Base-by-base conservation (phyloP, 2,329 filamentous ascomycete genomes). In the Davidsoniella neocaledoniae region DNA sequence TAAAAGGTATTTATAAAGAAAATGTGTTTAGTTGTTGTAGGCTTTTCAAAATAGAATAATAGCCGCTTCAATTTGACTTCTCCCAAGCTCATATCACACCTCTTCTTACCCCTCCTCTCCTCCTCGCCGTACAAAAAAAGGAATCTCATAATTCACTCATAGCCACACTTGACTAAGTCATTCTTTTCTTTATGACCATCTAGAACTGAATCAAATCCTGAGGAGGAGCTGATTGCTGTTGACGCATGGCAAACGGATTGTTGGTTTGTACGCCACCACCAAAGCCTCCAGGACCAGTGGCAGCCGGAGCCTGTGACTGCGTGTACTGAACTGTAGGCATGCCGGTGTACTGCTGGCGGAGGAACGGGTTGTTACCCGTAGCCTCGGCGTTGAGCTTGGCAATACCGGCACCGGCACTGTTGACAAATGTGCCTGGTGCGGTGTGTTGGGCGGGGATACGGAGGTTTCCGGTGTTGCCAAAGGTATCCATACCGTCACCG, bases 401-500 rank as follows among this genome's bases (percentile, higher is more conserved):
- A 51, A 85, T 67, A n/a, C 86, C 85, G 37, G 82, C 72, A 46
- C 91, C 91, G 5, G 91, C 87, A 53, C 86, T 94, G 67, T 98
- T 98, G 67, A 98, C 82, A 63, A 96, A 98, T 0, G 85, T 93
- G 23, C 90, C 91, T 0, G 91, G 91, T 1, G 91, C 87, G 0
- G 91, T 98, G 64, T 98, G 91, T 62, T 98, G 91, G 2, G 91
- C 81, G 1, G 91, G 91, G 55, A 98, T 94, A 64, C 91, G 87
- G 43, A 94, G 73, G 56, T 96, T 86, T 57, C 91, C 91, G n/a
- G 86, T 86, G 63, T 98, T 98, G 56, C 91, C 91, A 62, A 93
- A 98, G 0, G 91, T 98, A 62, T 98, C 91, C 70, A 93, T 84
- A 21, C 91, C 91, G 51, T 98, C 91, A 56, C 91, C 88, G 21